A percentile compares a stretch with the other conserved stretches of the same genome.
phyloP scores from a whole-genome alignment of 2,329 filamentous ascomycete genomes.

The Colletotrichum sp. region DNA sequence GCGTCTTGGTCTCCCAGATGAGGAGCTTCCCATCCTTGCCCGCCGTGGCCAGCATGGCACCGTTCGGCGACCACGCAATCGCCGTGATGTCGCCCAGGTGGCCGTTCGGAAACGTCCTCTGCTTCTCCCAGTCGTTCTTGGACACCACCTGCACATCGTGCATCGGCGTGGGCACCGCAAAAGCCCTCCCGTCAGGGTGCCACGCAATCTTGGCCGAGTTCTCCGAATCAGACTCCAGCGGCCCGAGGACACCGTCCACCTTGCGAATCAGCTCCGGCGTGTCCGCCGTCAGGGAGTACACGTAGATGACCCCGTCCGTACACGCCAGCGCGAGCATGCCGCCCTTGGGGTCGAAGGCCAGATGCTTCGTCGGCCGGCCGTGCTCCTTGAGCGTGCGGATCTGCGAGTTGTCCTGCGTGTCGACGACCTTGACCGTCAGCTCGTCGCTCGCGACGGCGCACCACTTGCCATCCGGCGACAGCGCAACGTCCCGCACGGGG shows the following conservation, averaged over 20 bases:
- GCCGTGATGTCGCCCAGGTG: conserved; percentile 88
- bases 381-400: conserved; percentile 85
- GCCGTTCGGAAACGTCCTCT: conserved; percentile 77
- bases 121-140: conserved; percentile 87
- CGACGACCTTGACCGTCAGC: conserved; percentile 87
- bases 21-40: conserved; percentile 72
- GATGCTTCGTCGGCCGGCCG: conserved; percentile 84
- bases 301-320: conserved; percentile 86
- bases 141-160: conserved; percentile 87
- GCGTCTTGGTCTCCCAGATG: conserved; percentile 90
- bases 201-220: conserved; percentile 78
- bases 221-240: conserved; percentile 78
- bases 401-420: conserved; percentile 76
- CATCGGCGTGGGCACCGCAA: conserved; percentile 83
- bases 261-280: conserved; percentile 83
- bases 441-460: conserved; percentile 97
- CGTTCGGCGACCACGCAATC: conserved; percentile 92
- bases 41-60: conserved; percentile 79
- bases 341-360: conserved; percentile 85
- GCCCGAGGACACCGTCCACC: conserved; percentile 84
- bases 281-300: conserved; percentile 83
- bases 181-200: conserved; percentile 94
- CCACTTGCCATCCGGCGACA: conserved; percentile 85
- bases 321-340: conserved; percentile 80
- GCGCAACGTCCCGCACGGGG: conserved; percentile 82